Conservation (phyloP, 768 basidiomycete genomes). For the Paxillus ammoniavirescens region DNA sequence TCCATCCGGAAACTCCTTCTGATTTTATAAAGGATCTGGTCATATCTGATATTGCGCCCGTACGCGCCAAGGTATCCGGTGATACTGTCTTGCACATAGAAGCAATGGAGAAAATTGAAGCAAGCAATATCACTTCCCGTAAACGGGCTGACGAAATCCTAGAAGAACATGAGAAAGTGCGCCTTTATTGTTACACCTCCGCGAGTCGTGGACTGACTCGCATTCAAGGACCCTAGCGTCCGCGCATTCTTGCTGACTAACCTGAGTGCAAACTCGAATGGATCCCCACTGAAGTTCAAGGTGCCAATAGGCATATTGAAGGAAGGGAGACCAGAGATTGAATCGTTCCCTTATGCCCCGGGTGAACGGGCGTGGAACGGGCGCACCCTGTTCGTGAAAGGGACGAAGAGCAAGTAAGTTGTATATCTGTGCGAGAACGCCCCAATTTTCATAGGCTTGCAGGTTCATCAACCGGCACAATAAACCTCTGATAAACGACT, state of each 20-base stretch:
- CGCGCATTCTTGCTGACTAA: slow-evolving; percentile 90
- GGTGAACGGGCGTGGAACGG: slow-evolving; percentile 55
- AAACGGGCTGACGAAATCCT: slow-evolving; percentile 71
- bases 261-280: slow-evolving; percentile 38
- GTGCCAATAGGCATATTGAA: slow-evolving; percentile 70
- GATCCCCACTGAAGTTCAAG: slow-evolving; percentile 56
- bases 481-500: slow-evolving; percentile 53
- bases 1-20: slow-evolving; percentile 40
- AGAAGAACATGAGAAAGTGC: slow-evolving; percentile 58
- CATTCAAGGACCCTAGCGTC: slow-evolving; percentile 61
- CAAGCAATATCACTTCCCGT: slow-evolving; percentile 52
- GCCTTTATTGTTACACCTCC: slow-evolving; percentile 10
- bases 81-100: slow-evolving; percentile 69
- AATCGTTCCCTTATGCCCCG: slow-evolving; percentile 72
- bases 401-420: slow-evolving; percentile 68
- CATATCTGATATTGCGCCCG: slow-evolving; percentile 81
- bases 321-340: slow-evolving; percentile 62
- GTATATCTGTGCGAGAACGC: not conserved
- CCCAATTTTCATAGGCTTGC: slow-evolving; percentile 4
- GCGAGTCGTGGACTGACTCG: slow-evolving; percentile 3
- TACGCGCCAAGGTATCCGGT: slow-evolving; percentile 49
- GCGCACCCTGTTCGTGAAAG: slow-evolving; percentile 73
- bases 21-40: slow-evolving; percentile 56
- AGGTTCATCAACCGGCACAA: slow-evolving; percentile 80
- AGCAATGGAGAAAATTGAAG: slow-evolving; percentile 75